Percentiles rank a stretch among this genome's conserved stretches.
phyloP scores from a whole-genome alignment of 164 flowering plant genomes.

The Macadamia integrifolia region DNA sequence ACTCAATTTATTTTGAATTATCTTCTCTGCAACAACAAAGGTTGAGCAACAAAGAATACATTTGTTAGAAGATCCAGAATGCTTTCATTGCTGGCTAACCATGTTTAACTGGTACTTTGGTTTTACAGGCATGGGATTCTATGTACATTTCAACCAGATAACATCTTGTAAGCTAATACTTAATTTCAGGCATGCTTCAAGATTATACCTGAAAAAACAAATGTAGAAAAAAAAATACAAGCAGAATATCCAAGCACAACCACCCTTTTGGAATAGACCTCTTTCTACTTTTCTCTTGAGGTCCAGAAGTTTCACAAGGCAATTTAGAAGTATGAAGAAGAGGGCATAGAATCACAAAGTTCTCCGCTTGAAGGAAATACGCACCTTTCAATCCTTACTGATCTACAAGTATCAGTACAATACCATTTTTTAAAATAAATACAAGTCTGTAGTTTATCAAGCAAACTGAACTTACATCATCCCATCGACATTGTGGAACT shows the following conservation, averaged over 20 bases:
- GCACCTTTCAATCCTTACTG: too few species aligned
- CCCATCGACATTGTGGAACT: slow-evolving; percentile 79
- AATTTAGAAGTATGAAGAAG: slow-evolving; percentile 58
- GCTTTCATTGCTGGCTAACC: slow-evolving; percentile 28
- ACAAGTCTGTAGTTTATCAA: too few species aligned
- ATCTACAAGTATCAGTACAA: too few species aligned
- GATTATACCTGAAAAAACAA: background rate
- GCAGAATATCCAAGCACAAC: slow-evolving; percentile 19
- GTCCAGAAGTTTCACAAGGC: slow-evolving; percentile 48
- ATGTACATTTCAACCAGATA: slow-evolving; percentile 26
- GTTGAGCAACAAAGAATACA: slow-evolving; percentile 80
- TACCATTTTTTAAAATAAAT: too few species aligned
- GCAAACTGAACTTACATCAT: slow-evolving; percentile 46
- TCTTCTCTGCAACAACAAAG: slow-evolving; percentile 63
- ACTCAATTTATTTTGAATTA: slow-evolving; percentile 15
- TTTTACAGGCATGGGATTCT: slow-evolving; percentile 11
- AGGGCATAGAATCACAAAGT: slow-evolving; percentile 94
- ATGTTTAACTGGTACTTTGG: slow-evolving; percentile 16
- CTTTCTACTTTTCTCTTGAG: slow-evolving; percentile 28
- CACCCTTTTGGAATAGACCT: slow-evolving; percentile 25
- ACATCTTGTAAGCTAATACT: background rate
- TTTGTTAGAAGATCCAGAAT: slow-evolving; percentile 33
- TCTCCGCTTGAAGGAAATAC: slow-evolving; percentile 46
- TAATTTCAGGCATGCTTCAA: background rate
- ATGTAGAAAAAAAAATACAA: background rate